phyloP scores from a whole-genome alignment of 495 filamentous ascomycete species.

The Oleoguttula mirabilis region DNA sequence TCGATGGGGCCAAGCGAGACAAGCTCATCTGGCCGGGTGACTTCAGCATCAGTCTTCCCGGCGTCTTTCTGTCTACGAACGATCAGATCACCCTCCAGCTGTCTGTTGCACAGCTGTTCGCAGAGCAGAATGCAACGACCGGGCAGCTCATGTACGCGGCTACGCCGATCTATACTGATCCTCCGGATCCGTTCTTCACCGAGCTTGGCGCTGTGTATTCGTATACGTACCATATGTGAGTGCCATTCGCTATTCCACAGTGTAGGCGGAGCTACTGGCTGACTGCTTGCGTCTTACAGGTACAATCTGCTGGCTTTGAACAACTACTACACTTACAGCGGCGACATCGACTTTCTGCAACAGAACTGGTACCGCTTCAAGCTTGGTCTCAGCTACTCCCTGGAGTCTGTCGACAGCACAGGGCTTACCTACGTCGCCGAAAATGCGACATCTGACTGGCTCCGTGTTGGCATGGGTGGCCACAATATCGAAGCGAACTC shows the following conservation, averaged over 20 bases:
- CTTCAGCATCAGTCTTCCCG: slow-evolving; percentile 6
- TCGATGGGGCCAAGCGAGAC: slow-evolving; percentile 18
- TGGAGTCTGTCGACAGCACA: slow-evolving; percentile 8
- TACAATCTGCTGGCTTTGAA: slow-evolving; percentile 13
- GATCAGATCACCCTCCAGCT: slow-evolving; percentile 5
- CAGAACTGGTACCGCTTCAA: slow-evolving; percentile 6
- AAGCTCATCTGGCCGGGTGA: slow-evolving; percentile 13
- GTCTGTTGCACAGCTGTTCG: slow-evolving; percentile 6
- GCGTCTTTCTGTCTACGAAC: slow-evolving; percentile 9
- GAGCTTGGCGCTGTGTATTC: slow-evolving; percentile 2
- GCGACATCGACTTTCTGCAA: slow-evolving; percentile 8
- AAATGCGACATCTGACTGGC: slow-evolving; percentile 12
- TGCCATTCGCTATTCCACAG: background rate
- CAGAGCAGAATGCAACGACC: slow-evolving; percentile 9
- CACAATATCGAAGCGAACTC: slow-evolving; percentile 18
- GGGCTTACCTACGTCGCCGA: slow-evolving; percentile 10
- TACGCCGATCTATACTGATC: slow-evolving; percentile 1
- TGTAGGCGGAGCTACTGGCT: too few relatives aligned
- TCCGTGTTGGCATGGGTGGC: slow-evolving; percentile 11
- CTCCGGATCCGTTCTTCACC: background rate
- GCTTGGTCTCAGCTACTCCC: slow-evolving; percentile 2
- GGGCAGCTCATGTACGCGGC: slow-evolving; percentile 12
- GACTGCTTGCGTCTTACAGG: background rate
- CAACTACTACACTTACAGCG: slow-evolving; percentile 16
- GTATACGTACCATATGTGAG: slow-evolving; percentile 17